Evolutionary conservation across 1,284 basidiomycete species (phyloP).

Genomic region (Boletus sp.): DNA sequence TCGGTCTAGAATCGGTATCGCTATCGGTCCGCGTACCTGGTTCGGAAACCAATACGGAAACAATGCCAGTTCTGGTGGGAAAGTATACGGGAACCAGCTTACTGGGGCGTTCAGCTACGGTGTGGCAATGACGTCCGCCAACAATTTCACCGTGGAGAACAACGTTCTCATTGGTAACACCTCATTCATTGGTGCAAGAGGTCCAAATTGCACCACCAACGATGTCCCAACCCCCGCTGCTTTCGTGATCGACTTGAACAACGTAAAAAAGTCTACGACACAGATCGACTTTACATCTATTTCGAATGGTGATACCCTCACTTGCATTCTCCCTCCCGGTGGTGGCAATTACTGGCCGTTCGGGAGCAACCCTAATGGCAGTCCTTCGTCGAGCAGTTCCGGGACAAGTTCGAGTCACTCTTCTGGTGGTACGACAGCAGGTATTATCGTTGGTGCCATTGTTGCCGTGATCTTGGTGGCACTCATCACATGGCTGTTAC

Average conservation of each 20-base stretch:
- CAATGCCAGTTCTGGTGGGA: conserved; percentile 64
- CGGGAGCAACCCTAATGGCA: conserved; percentile 51
- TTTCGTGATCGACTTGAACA: conserved; percentile 60
- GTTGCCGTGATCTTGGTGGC: conserved; percentile 49
- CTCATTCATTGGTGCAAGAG: conserved; percentile 74
- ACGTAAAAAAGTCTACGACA: conserved; percentile 45
- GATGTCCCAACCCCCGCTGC: conserved; percentile 56
- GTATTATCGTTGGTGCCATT: conserved; percentile 59
- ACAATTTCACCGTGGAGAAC: conserved; percentile 67
- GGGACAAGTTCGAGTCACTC: conserved; percentile 32
- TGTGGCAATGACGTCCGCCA: conserved; percentile 66
- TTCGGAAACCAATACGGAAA: conserved; percentile 64
- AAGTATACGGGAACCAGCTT: conserved; percentile 67
- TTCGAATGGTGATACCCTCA: conserved; percentile 58
- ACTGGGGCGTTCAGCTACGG: conserved; percentile 75
- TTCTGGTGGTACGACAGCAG: conserved; percentile 46
- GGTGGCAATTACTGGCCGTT: conserved; percentile 78
- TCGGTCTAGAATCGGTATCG: conserved; percentile 64
- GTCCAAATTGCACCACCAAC: conserved; percentile 69
- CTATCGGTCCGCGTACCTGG: conserved; percentile 80
- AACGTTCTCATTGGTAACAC: conserved; percentile 73
- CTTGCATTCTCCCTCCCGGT: conserved; percentile 66
- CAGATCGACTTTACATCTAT: conserved; percentile 59
- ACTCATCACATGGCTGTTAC: conserved; percentile 50
- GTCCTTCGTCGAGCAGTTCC: conserved; percentile 16